Conservation (phyloP, 257 asterid species). For the Scutellaria barbata region DNA sequence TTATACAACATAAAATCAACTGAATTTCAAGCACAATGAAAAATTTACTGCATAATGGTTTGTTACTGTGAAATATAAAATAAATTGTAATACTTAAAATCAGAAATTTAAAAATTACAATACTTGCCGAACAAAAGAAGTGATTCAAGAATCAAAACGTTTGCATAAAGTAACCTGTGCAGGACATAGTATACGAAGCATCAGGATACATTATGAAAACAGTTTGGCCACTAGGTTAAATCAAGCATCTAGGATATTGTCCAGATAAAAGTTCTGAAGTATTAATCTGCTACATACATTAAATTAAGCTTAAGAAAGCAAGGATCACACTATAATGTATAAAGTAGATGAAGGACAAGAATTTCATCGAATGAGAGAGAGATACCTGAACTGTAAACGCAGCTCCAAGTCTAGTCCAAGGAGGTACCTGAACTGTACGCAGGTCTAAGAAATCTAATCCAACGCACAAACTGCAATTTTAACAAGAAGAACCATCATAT, state of each 20-base stretch:
- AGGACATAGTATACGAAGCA: neutral
- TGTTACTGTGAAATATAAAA: neutral
- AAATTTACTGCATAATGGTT: neutral
- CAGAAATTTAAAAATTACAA: neutral
- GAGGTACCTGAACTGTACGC: slow-evolving; percentile 30
- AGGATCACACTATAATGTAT: neutral
- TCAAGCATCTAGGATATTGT: slow-evolving; percentile 10
- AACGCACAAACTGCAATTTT: slow-evolving; percentile 28
- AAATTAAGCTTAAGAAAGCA: slow-evolving; percentile 1
- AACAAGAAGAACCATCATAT: slow-evolving; percentile 18
- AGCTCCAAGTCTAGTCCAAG: slow-evolving; percentile 13
- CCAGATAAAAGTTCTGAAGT: slow-evolving; percentile 13
- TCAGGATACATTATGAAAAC: slow-evolving; percentile 2
- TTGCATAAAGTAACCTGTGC: slow-evolving; percentile 5
- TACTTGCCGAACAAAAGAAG: neutral
- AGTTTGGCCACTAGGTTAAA: neutral
- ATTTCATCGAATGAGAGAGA: neutral
- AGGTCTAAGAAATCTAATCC: slow-evolving; percentile 19
- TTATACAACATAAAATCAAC: neutral
- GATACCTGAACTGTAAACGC: neutral
- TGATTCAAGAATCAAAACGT: slow-evolving; percentile 3
- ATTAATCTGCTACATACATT: neutral
- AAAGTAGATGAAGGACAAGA: slow-evolving; percentile 13
- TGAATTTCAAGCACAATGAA: neutral
- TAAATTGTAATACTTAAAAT: neutral